A percentile compares a stretch with the other conserved stretches of the same genome.
phyloP scores from a whole-genome alignment of 2,329 filamentous ascomycete genomes.

The Ilyonectria robusta region DNA sequence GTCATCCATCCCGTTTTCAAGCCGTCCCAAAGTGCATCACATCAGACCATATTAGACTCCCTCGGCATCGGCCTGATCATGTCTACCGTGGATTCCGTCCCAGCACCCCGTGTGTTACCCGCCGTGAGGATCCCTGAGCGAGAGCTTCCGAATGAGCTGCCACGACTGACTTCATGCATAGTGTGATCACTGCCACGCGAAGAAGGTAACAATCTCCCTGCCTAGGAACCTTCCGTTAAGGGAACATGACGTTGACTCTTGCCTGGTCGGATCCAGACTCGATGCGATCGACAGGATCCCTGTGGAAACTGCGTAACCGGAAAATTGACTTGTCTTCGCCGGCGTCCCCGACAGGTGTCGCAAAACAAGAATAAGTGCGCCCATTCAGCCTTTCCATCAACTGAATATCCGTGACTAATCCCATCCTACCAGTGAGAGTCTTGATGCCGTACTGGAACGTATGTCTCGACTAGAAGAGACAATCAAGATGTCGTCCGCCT shows the following conservation, averaged over 20 bases:
- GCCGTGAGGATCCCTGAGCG: neutral
- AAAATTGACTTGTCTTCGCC: conserved; percentile 8
- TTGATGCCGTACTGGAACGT: conserved; percentile 6
- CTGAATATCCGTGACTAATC: neutral
- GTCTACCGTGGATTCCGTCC: neutral
- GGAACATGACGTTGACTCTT: neutral
- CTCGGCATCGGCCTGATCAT: neutral
- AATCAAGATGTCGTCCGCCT: neutral
- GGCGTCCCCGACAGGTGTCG: neutral
- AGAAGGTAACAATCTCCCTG: neutral
- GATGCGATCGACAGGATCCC: conserved; percentile 14
- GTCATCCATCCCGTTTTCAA: neutral
- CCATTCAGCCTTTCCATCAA: neutral
- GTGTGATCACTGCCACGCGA: conserved; percentile 14
- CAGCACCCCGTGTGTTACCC: conserved; percentile 8
- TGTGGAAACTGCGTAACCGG: conserved; percentile 5
- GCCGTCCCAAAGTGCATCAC: neutral
- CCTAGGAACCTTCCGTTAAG: too few relatives aligned
- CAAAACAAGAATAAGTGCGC: conserved; percentile 14
- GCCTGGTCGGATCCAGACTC: neutral
- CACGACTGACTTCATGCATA: neutral
- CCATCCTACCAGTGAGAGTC: neutral
- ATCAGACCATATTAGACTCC: neutral
- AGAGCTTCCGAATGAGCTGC: neutral
- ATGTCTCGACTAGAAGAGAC: conserved; percentile 11